These are phyloP conservation scores for Tulasnella sp. DNA, from an alignment of 768 basidiomycete genomes.

Conservation along the genomic window DNA sequence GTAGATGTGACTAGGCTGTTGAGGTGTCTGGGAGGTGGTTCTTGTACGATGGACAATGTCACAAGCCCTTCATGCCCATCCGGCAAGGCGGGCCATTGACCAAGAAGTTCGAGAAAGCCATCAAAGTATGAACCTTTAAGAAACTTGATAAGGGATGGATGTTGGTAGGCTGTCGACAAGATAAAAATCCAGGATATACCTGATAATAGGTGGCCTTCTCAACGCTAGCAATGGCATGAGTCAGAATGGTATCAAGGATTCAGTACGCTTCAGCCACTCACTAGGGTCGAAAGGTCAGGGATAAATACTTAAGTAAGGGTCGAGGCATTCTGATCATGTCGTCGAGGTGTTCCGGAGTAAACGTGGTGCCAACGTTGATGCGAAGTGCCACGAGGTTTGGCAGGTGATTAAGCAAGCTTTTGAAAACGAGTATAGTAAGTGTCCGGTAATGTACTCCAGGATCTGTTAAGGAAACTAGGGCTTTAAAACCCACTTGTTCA, in stretches of 20 bases:
- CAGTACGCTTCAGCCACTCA: constrained; percentile 30
- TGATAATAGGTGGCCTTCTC: constrained; percentile 69
- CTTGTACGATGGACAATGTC: constrained; percentile 43
- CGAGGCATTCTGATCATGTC: constrained; percentile 49
- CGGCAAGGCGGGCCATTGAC: constrained; percentile 43
- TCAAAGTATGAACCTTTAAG: constrained; percentile 75
- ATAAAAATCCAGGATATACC: no score
- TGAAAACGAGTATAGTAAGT: background rate
- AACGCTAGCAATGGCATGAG: constrained; percentile 44
- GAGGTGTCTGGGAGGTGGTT: constrained; percentile 39
- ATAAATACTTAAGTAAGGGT: constrained; percentile 39
- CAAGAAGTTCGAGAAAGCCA: constrained; percentile 49
- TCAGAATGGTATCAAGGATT: background rate
- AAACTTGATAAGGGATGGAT: background rate
- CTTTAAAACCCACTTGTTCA: constrained; percentile 46
- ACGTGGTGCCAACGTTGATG: constrained; percentile 68
- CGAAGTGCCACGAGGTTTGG: constrained; percentile 40
- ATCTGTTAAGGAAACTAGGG: no score
- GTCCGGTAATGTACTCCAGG: no score
- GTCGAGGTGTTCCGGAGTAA: constrained; percentile 72
- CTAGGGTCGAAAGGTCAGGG: constrained; percentile 77
- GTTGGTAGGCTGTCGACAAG: no score
- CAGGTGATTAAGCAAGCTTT: constrained; percentile 43
- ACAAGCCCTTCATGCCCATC: background rate
- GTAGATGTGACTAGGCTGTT: constrained; percentile 16